Evolutionary conservation across 768 basidiomycete species (phyloP), one percentile per base, ranked within the genome.

Genomic region (Termitomyces sp.): DNA sequence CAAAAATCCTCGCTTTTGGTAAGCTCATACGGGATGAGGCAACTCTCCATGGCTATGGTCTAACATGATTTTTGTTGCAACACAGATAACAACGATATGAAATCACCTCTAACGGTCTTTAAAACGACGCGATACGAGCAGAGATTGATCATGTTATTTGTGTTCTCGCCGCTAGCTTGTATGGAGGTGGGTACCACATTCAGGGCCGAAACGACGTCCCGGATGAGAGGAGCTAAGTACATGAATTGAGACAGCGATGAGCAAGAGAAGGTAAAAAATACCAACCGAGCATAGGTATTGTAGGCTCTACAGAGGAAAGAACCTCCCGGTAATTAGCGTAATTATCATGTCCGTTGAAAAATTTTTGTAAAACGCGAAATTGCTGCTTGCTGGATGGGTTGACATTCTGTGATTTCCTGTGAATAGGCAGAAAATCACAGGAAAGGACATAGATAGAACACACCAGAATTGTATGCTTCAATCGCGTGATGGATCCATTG

Each of bases 1-100:
- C 70, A 70, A 51, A 80, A 69, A 17, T 67, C 67, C 17, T 71
- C 64, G 29, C 71, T 65, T 25, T 65, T 66, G 5, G 65, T 60
- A 53, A 78, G 71, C 5, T 71, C 69, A 57, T 80, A 82, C 4
- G 74, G 74, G 5, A 75, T 65, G 31, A 80, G 76, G 25, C 75
- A 77, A 47, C 69, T 72, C 56, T 83, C 80, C 73, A 83, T 77
- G 3, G 67, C 81, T 82, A 56, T 29, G 31, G 23, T 34, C n/a
- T 7, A 4, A 12, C 16, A 32, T 38, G 17, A 17, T 49, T 54
- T 2, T 7, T 11, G 16, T 37, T 19, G 34, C 23, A 32, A 17
- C 34, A 19, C 31, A 43, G 5, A 35, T 23, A 44, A 34, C 41
- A 8, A 11, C 17, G 16, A 31, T n/a, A 14, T 35, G 5, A 19